Evolutionary conservation across 495 filamentous ascomycete genomes (phyloP).

Genomic region (Parachaetomium inaequale): DNA sequence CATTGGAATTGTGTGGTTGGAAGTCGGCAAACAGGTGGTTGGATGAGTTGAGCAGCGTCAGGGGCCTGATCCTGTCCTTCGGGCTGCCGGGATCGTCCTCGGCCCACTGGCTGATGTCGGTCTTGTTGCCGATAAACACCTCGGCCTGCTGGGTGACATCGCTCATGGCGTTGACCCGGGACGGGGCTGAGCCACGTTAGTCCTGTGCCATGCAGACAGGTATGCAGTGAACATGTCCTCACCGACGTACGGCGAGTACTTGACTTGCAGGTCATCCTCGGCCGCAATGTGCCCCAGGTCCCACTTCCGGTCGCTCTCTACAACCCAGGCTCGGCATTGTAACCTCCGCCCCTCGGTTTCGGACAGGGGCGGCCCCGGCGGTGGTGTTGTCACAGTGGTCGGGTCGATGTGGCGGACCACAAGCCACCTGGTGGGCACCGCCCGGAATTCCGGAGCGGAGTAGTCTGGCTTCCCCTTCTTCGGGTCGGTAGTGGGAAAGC

Average conservation of each 20-base stretch:
- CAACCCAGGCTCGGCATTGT: slow-evolving; percentile 39
- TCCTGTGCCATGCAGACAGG: too few relatives aligned
- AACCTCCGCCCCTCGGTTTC: background rate
- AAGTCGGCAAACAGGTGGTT: slow-evolving; percentile 55
- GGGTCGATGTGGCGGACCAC: slow-evolving; percentile 37
- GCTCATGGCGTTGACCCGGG: too few relatives aligned
- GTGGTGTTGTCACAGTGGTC: background rate
- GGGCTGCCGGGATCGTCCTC: slow-evolving; percentile 22
- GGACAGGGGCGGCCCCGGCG: too few relatives aligned
- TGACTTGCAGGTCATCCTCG: slow-evolving; percentile 43
- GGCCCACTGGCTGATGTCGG: slow-evolving; percentile 21
- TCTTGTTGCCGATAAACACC: slow-evolving; percentile 48
- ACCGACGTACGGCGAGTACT: slow-evolving; percentile 51
- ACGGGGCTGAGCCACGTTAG: too few relatives aligned
- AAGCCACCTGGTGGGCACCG: slow-evolving; percentile 42
- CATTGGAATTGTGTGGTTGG: slow-evolving; percentile 46
- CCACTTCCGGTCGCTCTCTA: slow-evolving; percentile 46
- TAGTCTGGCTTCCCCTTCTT: too few relatives aligned
- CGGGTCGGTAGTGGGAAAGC: background rate
- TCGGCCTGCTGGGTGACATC: slow-evolving; percentile 47
- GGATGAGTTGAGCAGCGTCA: slow-evolving; percentile 34
- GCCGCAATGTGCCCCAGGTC: slow-evolving; percentile 31
- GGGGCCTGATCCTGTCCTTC: too few relatives aligned
- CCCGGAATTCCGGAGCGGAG: slow-evolving; percentile 34
- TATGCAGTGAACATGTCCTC: too few relatives aligned